Percentiles rank a stretch among this genome's conserved stretches.
phyloP scores from a whole-genome alignment of 768 basidiomycete genomes.

The Auricularia cornea region DNA sequence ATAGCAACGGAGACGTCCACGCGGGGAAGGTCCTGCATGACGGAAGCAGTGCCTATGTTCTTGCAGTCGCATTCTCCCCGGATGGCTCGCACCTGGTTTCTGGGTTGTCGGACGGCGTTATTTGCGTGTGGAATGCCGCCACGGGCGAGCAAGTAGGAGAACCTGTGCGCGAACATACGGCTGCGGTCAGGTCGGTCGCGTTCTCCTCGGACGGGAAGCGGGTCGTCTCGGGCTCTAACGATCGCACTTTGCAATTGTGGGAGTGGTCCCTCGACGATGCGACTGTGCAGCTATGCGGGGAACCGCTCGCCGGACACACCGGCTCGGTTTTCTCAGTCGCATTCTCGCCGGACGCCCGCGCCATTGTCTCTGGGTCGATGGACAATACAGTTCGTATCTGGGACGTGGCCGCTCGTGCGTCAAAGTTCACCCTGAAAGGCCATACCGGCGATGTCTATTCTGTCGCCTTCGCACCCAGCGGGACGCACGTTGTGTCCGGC shows the following conservation, averaged over 20 bases:
- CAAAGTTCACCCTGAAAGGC: conserved; percentile 9
- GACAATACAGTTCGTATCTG: conserved; percentile 37
- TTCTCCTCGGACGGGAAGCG: conserved; percentile 27
- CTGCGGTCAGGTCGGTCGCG: conserved; percentile 16
- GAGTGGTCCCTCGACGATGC: conserved; percentile 7
- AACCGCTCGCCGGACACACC: conserved; percentile 11
- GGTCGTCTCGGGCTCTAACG: conserved; percentile 21
- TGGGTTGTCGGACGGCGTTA: conserved; percentile 20
- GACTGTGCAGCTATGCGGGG: too few relatives aligned
- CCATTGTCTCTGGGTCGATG: too few relatives aligned
- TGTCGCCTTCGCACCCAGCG: too few relatives aligned
- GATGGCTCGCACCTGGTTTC: conserved; percentile 19
- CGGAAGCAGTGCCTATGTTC: background rate
- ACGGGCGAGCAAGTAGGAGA: conserved; percentile 11
- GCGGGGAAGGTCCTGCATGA: background rate
- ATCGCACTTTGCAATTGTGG: conserved; percentile 17
- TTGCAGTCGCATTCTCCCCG: conserved; percentile 19
- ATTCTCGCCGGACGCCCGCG: too few relatives aligned
- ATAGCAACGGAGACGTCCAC: background rate
- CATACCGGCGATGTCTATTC: background rate
- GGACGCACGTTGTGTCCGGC: too few relatives aligned
- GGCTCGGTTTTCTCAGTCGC: conserved; percentile 10
- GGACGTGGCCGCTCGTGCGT: conserved; percentile 17
- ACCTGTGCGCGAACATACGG: conserved; percentile 14
- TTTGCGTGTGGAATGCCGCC: conserved; percentile 21